Conservation (phyloP, 176 grass and related monocot genomes). For the Alloteropsis semialata region DNA sequence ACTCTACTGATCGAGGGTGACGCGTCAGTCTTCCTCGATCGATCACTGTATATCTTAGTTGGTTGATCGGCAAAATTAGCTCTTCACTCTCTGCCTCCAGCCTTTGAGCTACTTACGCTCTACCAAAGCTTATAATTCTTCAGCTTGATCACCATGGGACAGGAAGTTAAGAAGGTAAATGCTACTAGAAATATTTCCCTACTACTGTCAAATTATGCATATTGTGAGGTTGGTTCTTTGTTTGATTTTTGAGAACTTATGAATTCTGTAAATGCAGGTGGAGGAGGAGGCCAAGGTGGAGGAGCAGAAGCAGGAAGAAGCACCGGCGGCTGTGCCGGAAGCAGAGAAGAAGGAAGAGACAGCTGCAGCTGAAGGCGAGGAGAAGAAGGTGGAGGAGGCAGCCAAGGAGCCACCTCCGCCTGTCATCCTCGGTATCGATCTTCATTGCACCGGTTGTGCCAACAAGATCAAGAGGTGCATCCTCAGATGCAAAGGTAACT, state of each 20-base stretch:
- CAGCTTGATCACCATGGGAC: slow-evolving; percentile 24
- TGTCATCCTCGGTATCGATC: slow-evolving; percentile 50
- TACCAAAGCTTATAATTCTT: not conserved
- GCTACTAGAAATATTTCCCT: not conserved
- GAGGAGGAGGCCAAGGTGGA: slow-evolving; percentile 37
- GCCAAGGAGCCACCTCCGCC: slow-evolving; percentile 35
- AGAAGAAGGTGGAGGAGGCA: slow-evolving; percentile 17
- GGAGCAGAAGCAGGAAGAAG: slow-evolving; percentile 25
- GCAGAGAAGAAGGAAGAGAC: slow-evolving; percentile 36
- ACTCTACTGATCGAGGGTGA: not conserved
- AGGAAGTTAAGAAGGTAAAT: slow-evolving; percentile 43
- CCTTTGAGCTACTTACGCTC: not conserved
- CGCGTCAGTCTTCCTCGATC: not conserved
- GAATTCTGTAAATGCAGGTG: not conserved
- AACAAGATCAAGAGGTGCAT: slow-evolving; percentile 66
- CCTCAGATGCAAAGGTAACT: slow-evolving; percentile 60
- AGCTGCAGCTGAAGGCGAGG: not conserved
- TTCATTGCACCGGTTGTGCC: slow-evolving; percentile 84
- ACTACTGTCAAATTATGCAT: not conserved
- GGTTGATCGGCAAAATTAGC: not conserved
- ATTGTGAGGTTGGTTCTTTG: not conserved
- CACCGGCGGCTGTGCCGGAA: not conserved
- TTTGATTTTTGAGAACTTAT: not conserved
- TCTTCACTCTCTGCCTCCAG: not conserved
- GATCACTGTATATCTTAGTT: not conserved